A percentile compares a stretch with the other conserved stretches of the same genome.
These are phyloP conservation scores for Aspergillus leporis DNA, from an alignment of 495 filamentous ascomycete genomes.

Conservation along the genomic window DNA sequence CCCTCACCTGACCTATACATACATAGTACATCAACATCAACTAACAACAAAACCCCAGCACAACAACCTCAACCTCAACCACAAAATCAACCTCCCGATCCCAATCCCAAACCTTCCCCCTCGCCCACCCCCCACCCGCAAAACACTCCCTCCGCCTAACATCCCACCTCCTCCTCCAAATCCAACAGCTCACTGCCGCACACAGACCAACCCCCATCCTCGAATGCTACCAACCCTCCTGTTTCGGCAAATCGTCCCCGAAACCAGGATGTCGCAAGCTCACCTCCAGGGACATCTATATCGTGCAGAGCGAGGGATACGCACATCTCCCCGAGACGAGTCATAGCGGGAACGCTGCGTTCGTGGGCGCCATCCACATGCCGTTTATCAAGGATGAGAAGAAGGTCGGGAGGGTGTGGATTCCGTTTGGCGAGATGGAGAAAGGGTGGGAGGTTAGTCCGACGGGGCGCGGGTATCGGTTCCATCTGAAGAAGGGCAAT, in stretches of 20 bases:
- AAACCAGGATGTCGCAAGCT: conserved; percentile 28
- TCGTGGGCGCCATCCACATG: conserved; percentile 17
- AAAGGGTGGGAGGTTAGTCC: not conserved
- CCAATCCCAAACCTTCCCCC: conserved; percentile 35
- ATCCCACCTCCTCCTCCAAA: conserved; percentile 37
- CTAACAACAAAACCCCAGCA: not conserved
- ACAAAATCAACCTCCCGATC: conserved; percentile 14
- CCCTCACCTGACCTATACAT: too few relatives aligned
- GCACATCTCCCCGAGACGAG: conserved; percentile 5
- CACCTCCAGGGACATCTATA: conserved; percentile 33
- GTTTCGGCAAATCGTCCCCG: conserved; percentile 29
- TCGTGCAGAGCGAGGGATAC: conserved; percentile 31
- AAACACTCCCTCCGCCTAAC: conserved; percentile 29
- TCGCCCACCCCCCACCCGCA: conserved; percentile 40
- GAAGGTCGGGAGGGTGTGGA: not conserved
- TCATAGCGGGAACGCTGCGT: not conserved
- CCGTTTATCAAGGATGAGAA: conserved; percentile 5
- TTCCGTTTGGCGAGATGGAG: conserved; percentile 1
- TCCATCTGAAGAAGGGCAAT: not conserved
- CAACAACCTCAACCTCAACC: conserved; percentile 8
- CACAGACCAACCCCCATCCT: conserved; percentile 36
- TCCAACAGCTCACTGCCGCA: conserved; percentile 37
- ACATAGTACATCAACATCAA: not conserved
- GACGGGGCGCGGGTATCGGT: not conserved
- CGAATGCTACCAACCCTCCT: conserved; percentile 38